Percentiles rank a stretch among this genome's conserved stretches.
Evolutionary conservation across 1,284 basidiomycete genomes (phyloP).

Genomic region (Rhodotorula sp.): DNA sequence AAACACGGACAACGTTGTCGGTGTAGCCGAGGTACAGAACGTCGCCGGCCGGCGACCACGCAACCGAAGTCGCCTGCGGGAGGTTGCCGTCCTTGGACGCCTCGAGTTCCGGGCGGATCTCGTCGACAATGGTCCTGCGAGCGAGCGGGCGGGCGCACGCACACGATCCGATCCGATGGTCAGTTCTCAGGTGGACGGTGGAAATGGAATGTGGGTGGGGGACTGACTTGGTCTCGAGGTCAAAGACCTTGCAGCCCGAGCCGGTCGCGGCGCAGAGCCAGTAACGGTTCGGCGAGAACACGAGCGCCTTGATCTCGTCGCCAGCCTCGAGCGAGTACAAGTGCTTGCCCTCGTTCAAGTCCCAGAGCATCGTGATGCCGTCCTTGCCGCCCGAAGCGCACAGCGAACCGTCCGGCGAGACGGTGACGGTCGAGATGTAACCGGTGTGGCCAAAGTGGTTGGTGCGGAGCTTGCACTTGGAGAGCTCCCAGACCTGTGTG

Average conservation of each 20-base stretch:
- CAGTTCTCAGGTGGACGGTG: too few relatives aligned
- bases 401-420: constrained; percentile 98
- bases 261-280: constrained; percentile 99
- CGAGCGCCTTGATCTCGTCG: constrained; percentile 97
- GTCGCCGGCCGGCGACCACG: constrained; percentile 92
- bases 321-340: constrained; percentile 99
- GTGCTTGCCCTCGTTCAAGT: constrained; percentile 99
- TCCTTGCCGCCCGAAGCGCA: constrained; percentile 99
- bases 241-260: constrained; percentile 95
- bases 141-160: too few relatives aligned
- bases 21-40: constrained; percentile 74
- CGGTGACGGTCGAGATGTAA: constrained; percentile 98
- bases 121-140: constrained; percentile 81
- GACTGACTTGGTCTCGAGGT: constrained; percentile 54
- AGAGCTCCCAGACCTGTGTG: constrained; percentile 94
- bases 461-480: constrained; percentile 99
- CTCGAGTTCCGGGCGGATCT: constrained; percentile 90
- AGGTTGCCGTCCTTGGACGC: constrained; percentile 64
- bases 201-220: too few relatives aligned
- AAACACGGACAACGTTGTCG: constrained; percentile 51
- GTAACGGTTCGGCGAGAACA: constrained; percentile 99
- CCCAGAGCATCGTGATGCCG: constrained; percentile 99
- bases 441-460: constrained; percentile 99
- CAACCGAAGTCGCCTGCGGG: constrained; percentile 95
- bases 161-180: too few relatives aligned